Evolutionary conservation across 176 grass and related monocot species (phyloP).

Genomic region (Raddia distichophylla): DNA sequence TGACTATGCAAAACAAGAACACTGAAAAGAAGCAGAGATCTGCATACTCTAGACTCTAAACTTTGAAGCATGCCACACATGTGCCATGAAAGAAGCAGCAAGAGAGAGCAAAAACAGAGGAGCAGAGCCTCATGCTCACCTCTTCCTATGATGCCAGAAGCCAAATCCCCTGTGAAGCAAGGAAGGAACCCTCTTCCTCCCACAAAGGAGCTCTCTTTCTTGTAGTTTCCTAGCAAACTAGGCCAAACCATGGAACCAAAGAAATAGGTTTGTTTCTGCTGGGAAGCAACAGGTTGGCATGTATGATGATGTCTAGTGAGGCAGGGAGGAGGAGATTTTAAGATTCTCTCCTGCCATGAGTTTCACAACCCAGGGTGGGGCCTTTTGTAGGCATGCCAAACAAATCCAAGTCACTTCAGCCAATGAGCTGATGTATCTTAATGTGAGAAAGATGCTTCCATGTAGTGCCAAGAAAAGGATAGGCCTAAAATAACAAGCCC

Average conservation of each 20-base stretch:
- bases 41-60: conserved; percentile 10
- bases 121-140: conserved; percentile 35
- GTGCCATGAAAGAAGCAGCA: conserved; percentile 26
- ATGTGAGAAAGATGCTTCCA: conserved; percentile 59
- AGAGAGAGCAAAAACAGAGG: not conserved
- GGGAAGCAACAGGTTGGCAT: conserved; percentile 36
- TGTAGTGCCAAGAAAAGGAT: conserved; percentile 60
- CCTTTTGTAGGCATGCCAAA: conserved; percentile 50
- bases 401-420: conserved; percentile 58
- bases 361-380: conserved; percentile 55
- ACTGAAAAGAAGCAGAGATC: not conserved
- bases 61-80: not conserved
- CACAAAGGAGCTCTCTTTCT: not conserved
- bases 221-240: not conserved
- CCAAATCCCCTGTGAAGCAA: not conserved
- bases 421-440: conserved; percentile 59
- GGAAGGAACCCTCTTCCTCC: conserved; percentile 9
- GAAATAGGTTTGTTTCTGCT: conserved; percentile 30
- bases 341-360: conserved; percentile 57
- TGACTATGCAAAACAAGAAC: not conserved
- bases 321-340: conserved; percentile 31
- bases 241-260: not conserved
- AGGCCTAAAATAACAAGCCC: conserved; percentile 53
- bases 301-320: conserved; percentile 31
- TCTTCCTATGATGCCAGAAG: conserved; percentile 9